These are phyloP conservation scores for Gymnopus androsaceus DNA, from an alignment of 1,284 basidiomycete genomes.

Conservation along the genomic window DNA sequence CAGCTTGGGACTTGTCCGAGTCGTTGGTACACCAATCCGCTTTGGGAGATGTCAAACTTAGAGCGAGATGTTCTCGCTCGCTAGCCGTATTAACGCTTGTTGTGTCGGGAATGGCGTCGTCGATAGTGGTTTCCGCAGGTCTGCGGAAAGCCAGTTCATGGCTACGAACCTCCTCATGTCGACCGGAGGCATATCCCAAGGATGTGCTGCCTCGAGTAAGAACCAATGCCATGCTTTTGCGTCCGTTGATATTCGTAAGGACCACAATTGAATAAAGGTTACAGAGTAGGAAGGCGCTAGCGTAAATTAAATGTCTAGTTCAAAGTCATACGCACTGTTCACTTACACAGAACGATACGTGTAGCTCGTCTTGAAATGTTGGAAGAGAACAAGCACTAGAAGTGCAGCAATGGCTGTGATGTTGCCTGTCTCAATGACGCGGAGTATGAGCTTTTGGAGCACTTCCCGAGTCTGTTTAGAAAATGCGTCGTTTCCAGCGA, in stretches of 20 bases:
- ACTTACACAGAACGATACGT: slow-evolving; percentile 23
- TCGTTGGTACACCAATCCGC: too few relatives aligned
- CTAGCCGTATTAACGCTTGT: background rate
- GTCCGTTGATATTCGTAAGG: background rate
- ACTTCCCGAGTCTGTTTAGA: slow-evolving; percentile 12
- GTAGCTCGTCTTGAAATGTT: slow-evolving; percentile 16
- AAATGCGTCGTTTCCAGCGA: slow-evolving; percentile 14
- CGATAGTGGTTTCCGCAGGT: background rate
- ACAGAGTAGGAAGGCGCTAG: background rate
- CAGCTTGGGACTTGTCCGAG: too few relatives aligned
- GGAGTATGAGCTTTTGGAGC: slow-evolving; percentile 23
- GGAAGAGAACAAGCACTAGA: slow-evolving; percentile 22
- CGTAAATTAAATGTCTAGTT: background rate
- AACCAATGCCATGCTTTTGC: background rate
- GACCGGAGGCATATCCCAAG: background rate
- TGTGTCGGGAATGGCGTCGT: background rate
- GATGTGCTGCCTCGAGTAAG: background rate
- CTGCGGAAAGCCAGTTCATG: background rate
- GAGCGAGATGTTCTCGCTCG: background rate
- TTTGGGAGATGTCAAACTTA: too few relatives aligned
- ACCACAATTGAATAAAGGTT: slow-evolving; percentile 2
- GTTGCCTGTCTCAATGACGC: slow-evolving; percentile 25
- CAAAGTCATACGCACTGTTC: background rate
- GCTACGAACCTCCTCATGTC: background rate
- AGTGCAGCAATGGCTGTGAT: slow-evolving; percentile 24